Base-by-base conservation (phyloP, 192 early-diverging fungal species). In the Backusella macrospora region DNA sequence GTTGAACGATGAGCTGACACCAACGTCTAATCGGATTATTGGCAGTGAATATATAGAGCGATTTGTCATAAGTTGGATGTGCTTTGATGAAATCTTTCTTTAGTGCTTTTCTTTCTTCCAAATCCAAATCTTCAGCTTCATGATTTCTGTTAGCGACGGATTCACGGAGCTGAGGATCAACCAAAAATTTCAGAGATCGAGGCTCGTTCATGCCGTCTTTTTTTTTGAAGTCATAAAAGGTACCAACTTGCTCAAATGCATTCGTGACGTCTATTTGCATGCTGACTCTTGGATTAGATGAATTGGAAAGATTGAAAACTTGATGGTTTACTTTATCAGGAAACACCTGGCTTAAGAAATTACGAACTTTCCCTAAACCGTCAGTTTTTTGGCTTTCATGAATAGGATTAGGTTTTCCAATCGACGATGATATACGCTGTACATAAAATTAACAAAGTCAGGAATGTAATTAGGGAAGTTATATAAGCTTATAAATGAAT, bases 1-100 rank as follows among this genome's bases (percentile, higher is more conserved):
- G 80, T 0, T 80, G 76, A 5, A 89, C 84, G 67, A 90, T 71
- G 1, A 79, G 70, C 42, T 88, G 87, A 48, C 87, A 84, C 52
- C 72, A 71, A 15, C 74, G 68, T 63, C 88, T 72, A 40, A 90
- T 70, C 23, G 69, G 73, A 71, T 86, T 86, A 6, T 73, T 65
- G 2, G 82, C 78, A 12, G 84, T 79, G 62, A 90, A 85, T 21
- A 88, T 71, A 73, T 81, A 87, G 34, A 90, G 70, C 15, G 88
- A 84, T 37, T 82, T 82, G 59, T 86, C 83, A 16, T 86, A 86
- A 34, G 75, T 80, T 29, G 85, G 85, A 71, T 86, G 85, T 0
- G 76, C 76, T 6, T 62, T 72, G 15, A 85, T 72, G 43, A 85
- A 85, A 62, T 85, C 83, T 44, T 48, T 73, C 43, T 83, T 73